Conservation (phyloP, 2,329 filamentous ascomycete species). For the Fusarium miscanthi region DNA sequence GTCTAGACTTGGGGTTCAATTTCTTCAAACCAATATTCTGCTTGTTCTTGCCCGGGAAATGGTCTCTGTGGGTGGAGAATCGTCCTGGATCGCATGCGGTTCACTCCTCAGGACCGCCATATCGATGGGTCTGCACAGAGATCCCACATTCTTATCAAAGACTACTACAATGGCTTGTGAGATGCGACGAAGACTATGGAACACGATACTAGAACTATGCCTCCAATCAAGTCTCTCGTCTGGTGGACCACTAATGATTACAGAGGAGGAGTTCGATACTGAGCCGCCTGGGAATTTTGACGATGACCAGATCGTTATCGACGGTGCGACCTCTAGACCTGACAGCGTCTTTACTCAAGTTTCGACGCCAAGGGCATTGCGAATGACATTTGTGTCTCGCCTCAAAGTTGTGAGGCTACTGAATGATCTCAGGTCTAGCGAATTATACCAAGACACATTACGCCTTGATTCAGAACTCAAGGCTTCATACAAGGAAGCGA, state of each 20-base stretch:
- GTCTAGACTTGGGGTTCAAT: slow-evolving; percentile 59
- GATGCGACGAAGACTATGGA: slow-evolving; percentile 64
- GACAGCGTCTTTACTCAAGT: slow-evolving; percentile 53
- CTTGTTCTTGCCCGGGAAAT: slow-evolving; percentile 57
- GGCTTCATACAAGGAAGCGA: slow-evolving; percentile 55
- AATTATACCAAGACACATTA: slow-evolving; percentile 59
- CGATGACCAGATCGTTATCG: slow-evolving; percentile 58
- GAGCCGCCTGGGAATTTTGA: slow-evolving; percentile 60
- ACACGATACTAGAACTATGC: slow-evolving; percentile 61
- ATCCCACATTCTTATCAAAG: slow-evolving; percentile 55
- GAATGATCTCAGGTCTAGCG: slow-evolving; percentile 53
- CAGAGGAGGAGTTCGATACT: slow-evolving; percentile 60
- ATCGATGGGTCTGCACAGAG: slow-evolving; percentile 63
- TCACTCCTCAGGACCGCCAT: slow-evolving; percentile 58
- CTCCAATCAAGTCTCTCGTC: slow-evolving; percentile 59
- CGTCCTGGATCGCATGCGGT: slow-evolving; percentile 61
- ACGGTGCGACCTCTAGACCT: slow-evolving; percentile 48
- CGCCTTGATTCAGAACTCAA: slow-evolving; percentile 57
- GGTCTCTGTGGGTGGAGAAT: slow-evolving; percentile 54
- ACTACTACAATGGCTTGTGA: slow-evolving; percentile 54
- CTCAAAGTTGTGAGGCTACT: slow-evolving; percentile 57
- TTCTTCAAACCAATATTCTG: slow-evolving; percentile 61
- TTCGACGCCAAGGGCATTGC: slow-evolving; percentile 56
- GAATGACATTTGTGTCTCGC: slow-evolving; percentile 56
- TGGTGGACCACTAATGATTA: slow-evolving; percentile 59